A percentile compares a stretch with the other conserved stretches of the same genome.
These are phyloP conservation scores for Diplodia seriata DNA, from an alignment of 2,329 filamentous ascomycete species.

Conservation along the genomic window DNA sequence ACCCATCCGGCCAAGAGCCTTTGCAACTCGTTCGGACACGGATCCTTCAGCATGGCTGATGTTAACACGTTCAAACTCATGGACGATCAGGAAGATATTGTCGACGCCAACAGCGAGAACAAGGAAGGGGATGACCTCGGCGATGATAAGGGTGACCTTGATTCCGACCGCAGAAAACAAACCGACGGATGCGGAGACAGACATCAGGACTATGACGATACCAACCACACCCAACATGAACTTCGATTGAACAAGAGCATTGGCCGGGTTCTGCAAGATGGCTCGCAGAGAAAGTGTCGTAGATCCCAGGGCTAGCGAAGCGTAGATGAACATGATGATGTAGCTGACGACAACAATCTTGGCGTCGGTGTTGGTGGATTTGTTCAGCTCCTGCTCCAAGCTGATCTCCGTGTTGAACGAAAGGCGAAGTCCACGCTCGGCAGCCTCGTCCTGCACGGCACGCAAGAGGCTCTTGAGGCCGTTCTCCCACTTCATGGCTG, in stretches of 20 bases:
- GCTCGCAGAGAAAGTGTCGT: conserved; percentile 80
- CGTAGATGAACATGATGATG: conserved; percentile 98
- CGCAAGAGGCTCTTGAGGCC: conserved; percentile 76
- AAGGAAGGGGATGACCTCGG: conserved; percentile 97
- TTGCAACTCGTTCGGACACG: conserved; percentile 84
- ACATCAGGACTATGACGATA: conserved; percentile 96
- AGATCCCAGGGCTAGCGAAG: conserved; percentile 88
- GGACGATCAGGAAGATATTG: conserved; percentile 98
- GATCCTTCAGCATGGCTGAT: conserved; percentile 86
- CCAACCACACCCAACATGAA: conserved; percentile 94
- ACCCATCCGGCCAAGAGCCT: conserved; percentile 92
- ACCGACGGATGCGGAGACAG: conserved; percentile 92
- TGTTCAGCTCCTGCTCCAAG: conserved; percentile 93
- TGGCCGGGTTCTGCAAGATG: conserved; percentile 79
- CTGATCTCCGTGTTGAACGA: conserved; percentile 97
- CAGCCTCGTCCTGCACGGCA: conserved; percentile 80
- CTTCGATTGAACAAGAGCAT: conserved; percentile 91
- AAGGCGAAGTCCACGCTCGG: conserved; percentile 77
- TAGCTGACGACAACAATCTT: conserved; percentile 98
- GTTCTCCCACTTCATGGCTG: conserved; percentile 88
- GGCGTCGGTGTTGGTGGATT: conserved; percentile 96
- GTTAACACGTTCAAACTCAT: conserved; percentile 96
- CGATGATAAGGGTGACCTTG: conserved; percentile 96
- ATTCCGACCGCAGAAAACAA: conserved; percentile 90
- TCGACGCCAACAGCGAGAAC: conserved; percentile 96